Percentiles rank a stretch among this genome's conserved stretches.
phyloP scores from a whole-genome alignment of 192 early-diverging fungal species.

The Dimargaris verticillata region DNA sequence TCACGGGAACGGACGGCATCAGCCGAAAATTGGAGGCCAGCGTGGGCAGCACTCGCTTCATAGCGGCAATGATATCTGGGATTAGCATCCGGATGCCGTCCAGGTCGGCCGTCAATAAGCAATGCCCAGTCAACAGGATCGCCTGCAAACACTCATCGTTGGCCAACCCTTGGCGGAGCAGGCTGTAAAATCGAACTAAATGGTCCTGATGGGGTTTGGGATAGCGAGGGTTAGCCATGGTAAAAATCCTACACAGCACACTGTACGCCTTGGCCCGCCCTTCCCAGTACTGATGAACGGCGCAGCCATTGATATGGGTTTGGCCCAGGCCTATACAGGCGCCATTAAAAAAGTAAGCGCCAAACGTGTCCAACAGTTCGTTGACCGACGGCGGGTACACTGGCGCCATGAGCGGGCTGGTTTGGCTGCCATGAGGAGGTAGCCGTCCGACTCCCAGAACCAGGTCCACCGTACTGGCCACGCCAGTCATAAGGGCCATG shows the following conservation, averaged over 20 bases:
- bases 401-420: not conserved
- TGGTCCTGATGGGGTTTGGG: conserved; percentile 16
- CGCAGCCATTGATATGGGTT: conserved; percentile 1
- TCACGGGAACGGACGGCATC: not conserved
- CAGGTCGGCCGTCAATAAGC: conserved; percentile 46
- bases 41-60: conserved; percentile 41
- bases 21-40: conserved; percentile 19
- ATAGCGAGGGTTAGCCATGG: conserved; percentile 13
- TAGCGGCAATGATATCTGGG: conserved; percentile 52
- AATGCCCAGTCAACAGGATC: conserved; percentile 42
- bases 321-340: conserved; percentile 19
- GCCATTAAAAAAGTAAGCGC: conserved; percentile 59
- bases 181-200: conserved; percentile 54
- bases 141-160: conserved; percentile 44
- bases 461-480: conserved; percentile 36
- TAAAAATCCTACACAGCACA: not conserved
- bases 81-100: conserved; percentile 55
- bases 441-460: conserved; percentile 14
- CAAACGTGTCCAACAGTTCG: conserved; percentile 70
- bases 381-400: conserved; percentile 44
- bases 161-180: conserved; percentile 39
- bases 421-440: not conserved
- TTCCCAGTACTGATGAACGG: not conserved
- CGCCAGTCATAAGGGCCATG: conserved; percentile 31
- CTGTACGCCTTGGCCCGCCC: conserved; percentile 6